phyloP scores from a whole-genome alignment of 1,139 yeast genomes.

The Yamadazyma oceani region DNA sequence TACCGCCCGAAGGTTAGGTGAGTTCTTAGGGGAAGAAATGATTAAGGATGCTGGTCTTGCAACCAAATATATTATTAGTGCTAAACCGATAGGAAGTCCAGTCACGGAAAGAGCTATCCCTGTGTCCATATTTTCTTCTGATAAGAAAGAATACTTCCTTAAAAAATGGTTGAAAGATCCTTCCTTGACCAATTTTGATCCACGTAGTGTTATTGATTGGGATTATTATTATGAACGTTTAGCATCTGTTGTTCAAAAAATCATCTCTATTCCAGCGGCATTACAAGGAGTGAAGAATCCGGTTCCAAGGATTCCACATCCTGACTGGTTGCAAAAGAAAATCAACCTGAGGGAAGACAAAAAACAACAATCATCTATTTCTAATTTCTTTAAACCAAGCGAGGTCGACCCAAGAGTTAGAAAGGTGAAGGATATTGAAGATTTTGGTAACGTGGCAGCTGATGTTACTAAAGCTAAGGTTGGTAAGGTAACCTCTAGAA shows the following conservation, averaged over 20 bases:
- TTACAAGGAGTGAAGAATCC: constrained; percentile 88
- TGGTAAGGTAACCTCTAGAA: constrained; percentile 52
- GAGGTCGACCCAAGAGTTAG: constrained; percentile 29
- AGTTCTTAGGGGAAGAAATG: constrained; percentile 96
- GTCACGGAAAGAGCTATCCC: constrained; percentile 97
- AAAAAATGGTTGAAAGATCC: constrained; percentile 88
- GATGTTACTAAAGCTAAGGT: constrained; percentile 33
- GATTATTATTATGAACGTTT: constrained; percentile 85
- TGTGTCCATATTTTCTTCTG: constrained; percentile 89
- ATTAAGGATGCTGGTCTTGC: constrained; percentile 95
- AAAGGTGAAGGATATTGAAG: constrained; percentile 70
- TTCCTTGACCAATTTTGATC: constrained; percentile 78
- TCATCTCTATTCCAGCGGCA: constrained; percentile 97
- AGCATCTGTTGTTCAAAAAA: constrained; percentile 91
- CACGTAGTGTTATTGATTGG: constrained; percentile 92
- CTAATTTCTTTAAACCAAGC: constrained; percentile 53
- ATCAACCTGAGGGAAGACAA: constrained; percentile 62
- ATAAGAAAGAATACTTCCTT: constrained; percentile 63
- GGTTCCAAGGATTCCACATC: constrained; percentile 91
- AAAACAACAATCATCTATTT: constrained; percentile 68
- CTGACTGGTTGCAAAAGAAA: constrained; percentile 82
- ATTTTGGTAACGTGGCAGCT: constrained; percentile 47
- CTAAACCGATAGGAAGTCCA: constrained; percentile 81
- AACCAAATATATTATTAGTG: constrained; percentile 89
- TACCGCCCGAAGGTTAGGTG: constrained; percentile 90